Evolutionary conservation across 257 asterid genomes (phyloP), one percentile per base, ranked within the genome.

Genomic region (Solanum clarkiae): DNA sequence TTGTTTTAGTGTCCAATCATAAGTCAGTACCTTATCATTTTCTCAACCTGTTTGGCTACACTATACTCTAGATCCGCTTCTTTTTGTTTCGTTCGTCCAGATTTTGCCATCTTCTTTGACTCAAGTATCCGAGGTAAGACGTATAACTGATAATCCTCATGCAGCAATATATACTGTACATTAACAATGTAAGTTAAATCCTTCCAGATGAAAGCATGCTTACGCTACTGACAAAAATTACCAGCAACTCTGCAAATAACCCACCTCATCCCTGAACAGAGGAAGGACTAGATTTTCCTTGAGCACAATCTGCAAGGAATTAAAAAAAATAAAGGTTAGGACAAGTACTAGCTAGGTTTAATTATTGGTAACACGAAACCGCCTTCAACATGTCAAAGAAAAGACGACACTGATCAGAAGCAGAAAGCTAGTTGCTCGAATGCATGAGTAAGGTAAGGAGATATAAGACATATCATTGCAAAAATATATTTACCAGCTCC

Each of bases 21-120:
- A 47, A 83, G 82, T 68, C 87, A 87, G 80, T 97, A 97, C 99
- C 98, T 97, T 91, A 97, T 92, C 99, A 97, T 97, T 94, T 93
- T 95, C 94, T 97, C 99, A 83, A 97, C 99, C 96, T 97, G 99
- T 97, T 97, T 97, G 36, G 99, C 99, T 86, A 97, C 93, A 86
- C 98, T 97, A 87, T 97, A 97, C 92, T 97, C 99, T 86, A 97
- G 90, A 90, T 97, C 98, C 84, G 99, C 98, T 92, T 97, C 99
- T 87, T 95, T 97, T 87, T 97, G 99, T 89, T 92, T 97, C 45
- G 98, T 89, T 71, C 98, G 91, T 82, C 99, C 99, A 84, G 98
- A 95, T 90, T 97, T 97, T 22, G 99, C 99, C 94, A 97, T 92
- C 94, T 89, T 95, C 91, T 97, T 97, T 47, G 99, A 97, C 87